A percentile compares a stretch with the other conserved stretches of the same genome.
Evolutionary conservation across 768 basidiomycete genomes (phyloP).

Genomic region (Mycena filopes): DNA sequence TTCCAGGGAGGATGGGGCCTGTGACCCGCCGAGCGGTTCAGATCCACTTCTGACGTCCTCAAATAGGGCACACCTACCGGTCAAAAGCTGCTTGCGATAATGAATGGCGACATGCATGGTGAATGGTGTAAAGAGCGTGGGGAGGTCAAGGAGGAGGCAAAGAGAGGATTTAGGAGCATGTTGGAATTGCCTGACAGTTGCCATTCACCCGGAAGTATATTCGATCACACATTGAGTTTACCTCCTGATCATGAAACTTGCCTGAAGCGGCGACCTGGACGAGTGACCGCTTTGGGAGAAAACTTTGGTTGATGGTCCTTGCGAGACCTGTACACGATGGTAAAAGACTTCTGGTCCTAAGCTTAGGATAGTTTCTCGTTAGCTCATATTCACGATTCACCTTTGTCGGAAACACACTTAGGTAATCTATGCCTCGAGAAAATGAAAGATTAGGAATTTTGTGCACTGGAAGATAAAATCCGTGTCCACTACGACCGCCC

Average conservation of each 20-base stretch:
- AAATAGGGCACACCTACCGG: neutral
- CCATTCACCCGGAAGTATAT: neutral
- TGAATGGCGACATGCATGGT: constrained; percentile 10
- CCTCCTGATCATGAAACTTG: too few species aligned
- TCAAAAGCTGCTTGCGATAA: constrained; percentile 1
- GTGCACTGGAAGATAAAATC: constrained; percentile 10
- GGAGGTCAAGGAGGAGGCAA: neutral
- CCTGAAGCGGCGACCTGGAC: constrained; percentile 1
- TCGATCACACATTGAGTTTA: neutral
- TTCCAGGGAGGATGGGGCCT: neutral
- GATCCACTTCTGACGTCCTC: too few species aligned
- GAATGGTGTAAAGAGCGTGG: constrained; percentile 14
- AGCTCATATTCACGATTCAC: too few species aligned
- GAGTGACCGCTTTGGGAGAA: neutral
- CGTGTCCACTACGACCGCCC: constrained; percentile 56
- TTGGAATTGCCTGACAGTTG: constrained; percentile 13
- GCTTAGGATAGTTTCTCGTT: too few species aligned
- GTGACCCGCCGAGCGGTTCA: neutral
- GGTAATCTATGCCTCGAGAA: neutral
- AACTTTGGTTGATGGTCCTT: too few species aligned
- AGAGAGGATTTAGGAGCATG: neutral
- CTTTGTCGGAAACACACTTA: neutral
- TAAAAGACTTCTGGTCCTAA: too few species aligned
- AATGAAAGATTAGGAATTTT: constrained; percentile 18
- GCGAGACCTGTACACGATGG: too few species aligned